Percentiles rank a stretch among this genome's conserved stretches.
phyloP scores from a whole-genome alignment of 495 filamentous ascomycete species.

The Niebla homalea region DNA sequence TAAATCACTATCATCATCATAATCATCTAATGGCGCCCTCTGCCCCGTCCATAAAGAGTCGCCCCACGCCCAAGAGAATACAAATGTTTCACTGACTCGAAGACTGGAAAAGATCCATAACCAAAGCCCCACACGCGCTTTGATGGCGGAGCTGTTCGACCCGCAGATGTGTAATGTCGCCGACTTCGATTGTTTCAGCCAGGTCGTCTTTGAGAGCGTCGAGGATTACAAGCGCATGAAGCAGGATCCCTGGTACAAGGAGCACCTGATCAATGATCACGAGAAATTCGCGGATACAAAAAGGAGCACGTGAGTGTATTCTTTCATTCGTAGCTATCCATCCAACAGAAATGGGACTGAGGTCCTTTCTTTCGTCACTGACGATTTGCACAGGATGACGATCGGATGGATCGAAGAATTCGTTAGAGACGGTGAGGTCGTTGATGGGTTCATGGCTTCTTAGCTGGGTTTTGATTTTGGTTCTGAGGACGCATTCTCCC shows the following conservation, averaged over 20 bases:
- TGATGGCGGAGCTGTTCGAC: slow-evolving; percentile 27
- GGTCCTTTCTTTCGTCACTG: too few species aligned
- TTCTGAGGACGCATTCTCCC: too few species aligned
- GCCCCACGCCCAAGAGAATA: too few species aligned
- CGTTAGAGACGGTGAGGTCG: slow-evolving; percentile 14
- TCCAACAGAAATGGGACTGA: not conserved
- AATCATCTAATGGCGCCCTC: too few species aligned
- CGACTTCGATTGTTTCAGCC: slow-evolving; percentile 33
- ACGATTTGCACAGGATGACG: slow-evolving; percentile 22
- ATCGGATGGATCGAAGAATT: slow-evolving; percentile 26
- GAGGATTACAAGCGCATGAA: slow-evolving; percentile 28
- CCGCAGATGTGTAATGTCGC: slow-evolving; percentile 25
- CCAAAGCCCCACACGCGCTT: slow-evolving; percentile 17
- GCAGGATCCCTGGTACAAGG: slow-evolving; percentile 25
- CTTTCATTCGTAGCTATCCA: not conserved
- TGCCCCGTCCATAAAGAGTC: too few species aligned
- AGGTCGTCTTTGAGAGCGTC: slow-evolving; percentile 26
- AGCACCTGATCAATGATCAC: slow-evolving; percentile 29
- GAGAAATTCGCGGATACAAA: slow-evolving; percentile 36
- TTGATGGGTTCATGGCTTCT: slow-evolving; percentile 9
- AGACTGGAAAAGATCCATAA: slow-evolving; percentile 28
- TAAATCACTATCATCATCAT: too few species aligned
- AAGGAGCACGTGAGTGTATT: slow-evolving; percentile 19
- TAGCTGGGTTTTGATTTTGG: too few species aligned
- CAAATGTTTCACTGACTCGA: too few species aligned